Base-by-base conservation (phyloP, 2,329 filamentous ascomycete species). In the Apiospora malaysiana region DNA sequence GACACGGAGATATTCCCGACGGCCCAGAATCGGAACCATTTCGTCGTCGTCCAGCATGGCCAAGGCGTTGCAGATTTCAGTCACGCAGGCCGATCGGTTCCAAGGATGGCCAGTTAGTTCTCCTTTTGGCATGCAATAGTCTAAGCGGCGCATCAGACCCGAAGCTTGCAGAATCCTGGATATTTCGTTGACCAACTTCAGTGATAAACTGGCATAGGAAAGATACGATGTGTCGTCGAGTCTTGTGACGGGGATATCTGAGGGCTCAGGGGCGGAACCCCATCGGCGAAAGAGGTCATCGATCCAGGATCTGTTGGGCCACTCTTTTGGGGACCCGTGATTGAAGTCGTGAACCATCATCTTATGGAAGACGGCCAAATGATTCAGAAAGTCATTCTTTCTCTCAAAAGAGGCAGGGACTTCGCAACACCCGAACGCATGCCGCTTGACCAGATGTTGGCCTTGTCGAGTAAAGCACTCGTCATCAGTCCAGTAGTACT, bases 401-500 rank as follows among this genome's bases (percentile, higher is more conserved):
- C 23, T 40, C 37, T 23, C 67, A 7, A 68, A 68, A 23, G 18
- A n/a, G 25, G 14, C 46, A 18, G 6, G 9, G 10, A 21, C 37
- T 21, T 37, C 46, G 18, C 67, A 68, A 9, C 27, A 18, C 18
- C 67, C 67, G 27, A 56, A 56, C 9, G 45, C 46, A n/a, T 68
- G 67, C 9, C 67, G 67, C 37, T 42, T 68, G 32, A 68, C 67
- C 45, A 68, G 37, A 10, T 68, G 67, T 49, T 49, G 45, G 67
- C 67, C 67, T 40, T 68, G 67, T 32, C 67, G 67, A 18, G 40
- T 25, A 8, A 68, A 68, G 46, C 67, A 68, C n/a, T 68, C 67
- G 67, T 68, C 67, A 23, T 68, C 67, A 4, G 67, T 68, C 67
- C 67, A 68, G 67, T 68, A 56, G 67, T 56, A 68, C 21, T 56